Conservation (phyloP, 2,329 filamentous ascomycete species). For the Aspergillus sp. region DNA sequence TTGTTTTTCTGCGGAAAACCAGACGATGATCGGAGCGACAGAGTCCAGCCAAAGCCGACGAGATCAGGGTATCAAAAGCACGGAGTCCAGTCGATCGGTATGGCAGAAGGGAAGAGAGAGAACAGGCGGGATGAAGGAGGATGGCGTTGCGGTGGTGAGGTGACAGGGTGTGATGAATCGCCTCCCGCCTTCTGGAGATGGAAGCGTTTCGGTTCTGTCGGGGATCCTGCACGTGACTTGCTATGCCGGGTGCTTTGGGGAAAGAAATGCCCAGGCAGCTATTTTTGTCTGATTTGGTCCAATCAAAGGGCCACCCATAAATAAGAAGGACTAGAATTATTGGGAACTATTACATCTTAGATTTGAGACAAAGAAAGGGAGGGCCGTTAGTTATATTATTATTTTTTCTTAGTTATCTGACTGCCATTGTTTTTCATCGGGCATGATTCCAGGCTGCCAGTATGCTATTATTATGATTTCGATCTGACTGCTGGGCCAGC, state of each 20-base stretch:
- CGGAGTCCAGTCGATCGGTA: neutral
- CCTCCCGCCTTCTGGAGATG: slow-evolving; percentile 19
- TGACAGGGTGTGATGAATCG: slow-evolving; percentile 8
- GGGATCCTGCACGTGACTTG: slow-evolving; percentile 18
- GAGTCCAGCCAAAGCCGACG: too few species aligned
- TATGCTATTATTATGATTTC: too few species aligned
- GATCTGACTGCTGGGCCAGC: too few species aligned
- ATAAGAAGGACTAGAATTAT: too few species aligned
- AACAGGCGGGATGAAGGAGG: slow-evolving; percentile 2
- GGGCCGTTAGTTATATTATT: too few species aligned
- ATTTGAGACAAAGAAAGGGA: too few species aligned
- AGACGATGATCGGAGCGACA: neutral
- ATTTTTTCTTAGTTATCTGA: too few species aligned
- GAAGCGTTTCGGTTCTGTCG: slow-evolving; percentile 19
- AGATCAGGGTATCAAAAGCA: too few species aligned
- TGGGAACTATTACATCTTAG: too few species aligned
- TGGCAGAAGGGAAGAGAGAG: neutral
- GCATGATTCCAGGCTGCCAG: too few species aligned
- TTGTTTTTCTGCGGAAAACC: slow-evolving; percentile 4
- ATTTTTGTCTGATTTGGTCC: slow-evolving; percentile 6
- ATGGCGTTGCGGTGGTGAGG: slow-evolving; percentile 12
- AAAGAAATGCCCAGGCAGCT: slow-evolving; percentile 13
- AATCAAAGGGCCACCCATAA: neutral
- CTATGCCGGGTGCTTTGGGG: neutral
- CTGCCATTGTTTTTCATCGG: too few species aligned